phyloP scores from a whole-genome alignment of 163 green algal genomes.

The Trebouxia gelatinosa region DNA sequence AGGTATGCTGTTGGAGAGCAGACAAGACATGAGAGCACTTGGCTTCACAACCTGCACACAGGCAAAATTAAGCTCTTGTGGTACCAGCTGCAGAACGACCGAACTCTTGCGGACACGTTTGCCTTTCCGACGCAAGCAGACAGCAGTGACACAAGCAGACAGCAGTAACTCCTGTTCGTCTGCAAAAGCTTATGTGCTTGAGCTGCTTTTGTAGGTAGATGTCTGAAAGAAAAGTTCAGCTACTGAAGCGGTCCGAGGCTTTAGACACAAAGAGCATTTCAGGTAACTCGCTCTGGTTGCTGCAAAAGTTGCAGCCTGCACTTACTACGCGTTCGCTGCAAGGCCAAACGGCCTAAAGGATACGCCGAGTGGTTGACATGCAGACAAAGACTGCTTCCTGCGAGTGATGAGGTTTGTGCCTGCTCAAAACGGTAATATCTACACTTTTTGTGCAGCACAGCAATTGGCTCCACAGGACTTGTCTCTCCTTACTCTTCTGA shows the following conservation, averaged over 20 bases:
- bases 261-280: constrained; percentile 8
- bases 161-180: neutral
- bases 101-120: too few species aligned
- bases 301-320: constrained; percentile 19
- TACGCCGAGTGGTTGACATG: constrained; percentile 8
- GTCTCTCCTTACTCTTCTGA: constrained; percentile 11
- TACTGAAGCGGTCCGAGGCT: constrained; percentile 22
- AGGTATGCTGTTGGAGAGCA: too few species aligned
- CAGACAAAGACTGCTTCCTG: neutral
- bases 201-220: constrained; percentile 11
- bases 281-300: constrained; percentile 15
- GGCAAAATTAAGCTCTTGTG: too few species aligned
- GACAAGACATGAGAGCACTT: too few species aligned
- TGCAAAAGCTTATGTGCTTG: constrained; percentile 7
- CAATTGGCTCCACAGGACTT: constrained; percentile 7
- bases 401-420: neutral
- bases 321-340: constrained; percentile 6
- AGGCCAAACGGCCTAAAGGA: constrained; percentile 13
- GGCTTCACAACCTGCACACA: too few species aligned
- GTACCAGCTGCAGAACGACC: too few species aligned
- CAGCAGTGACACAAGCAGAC: constrained; percentile 11
- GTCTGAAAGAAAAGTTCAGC: neutral
- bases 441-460: constrained; percentile 7
- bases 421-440: constrained; percentile 11
- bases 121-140: too few species aligned